Base-by-base conservation (phyloP, 441 rosid genomes). In the Syzygium malaccense region DNA sequence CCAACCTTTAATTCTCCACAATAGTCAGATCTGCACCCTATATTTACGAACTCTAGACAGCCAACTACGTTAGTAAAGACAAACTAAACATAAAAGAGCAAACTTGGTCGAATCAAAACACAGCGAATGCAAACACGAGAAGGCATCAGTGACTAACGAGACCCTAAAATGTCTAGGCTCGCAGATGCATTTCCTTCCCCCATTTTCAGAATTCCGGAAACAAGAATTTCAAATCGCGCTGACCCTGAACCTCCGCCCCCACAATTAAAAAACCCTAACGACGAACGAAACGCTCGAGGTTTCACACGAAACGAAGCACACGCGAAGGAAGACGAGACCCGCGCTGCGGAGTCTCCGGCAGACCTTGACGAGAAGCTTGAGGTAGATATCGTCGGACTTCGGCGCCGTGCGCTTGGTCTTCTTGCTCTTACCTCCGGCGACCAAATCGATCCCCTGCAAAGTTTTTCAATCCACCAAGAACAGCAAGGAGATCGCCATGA, bases 351-450 rank as follows among this genome's bases (percentile, higher is more conserved):
- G 60, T 5, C 64, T n/a, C 23, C 3, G 37, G 48, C 66, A 6
- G 25, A 95, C 98, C 96, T 95, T 95, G 87, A 95, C 96, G 78
- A 89, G 92, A 62, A 95, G 96, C 91, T 95, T 95, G 57, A 98
- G 99, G 88, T 98, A 98, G 89, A 97, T 94, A 94, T 97, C 99
- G 78, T 95, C 95, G 53, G 99, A 97, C 87, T 95, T 96, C 2
- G 99, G 98, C 2, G 97, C 97, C 2, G 96, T 97, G 86, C 99
- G 92, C 88, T 92, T 96, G 58, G 99, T 93, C 92, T 95, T 95
- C 95, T 96, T 98, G 91, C 96, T 93, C 97, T 98, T 96, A 86
- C 98, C 99, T 93, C 99, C 99, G 7, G 99, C 99, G 87, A 94
- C 91, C 93, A 98, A 85, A 94, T 98, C 98, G 88, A 96, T 95